These are phyloP conservation scores for Artemisia tridentata DNA, from an alignment of 129 eudicot species.

Conservation along the genomic window DNA sequence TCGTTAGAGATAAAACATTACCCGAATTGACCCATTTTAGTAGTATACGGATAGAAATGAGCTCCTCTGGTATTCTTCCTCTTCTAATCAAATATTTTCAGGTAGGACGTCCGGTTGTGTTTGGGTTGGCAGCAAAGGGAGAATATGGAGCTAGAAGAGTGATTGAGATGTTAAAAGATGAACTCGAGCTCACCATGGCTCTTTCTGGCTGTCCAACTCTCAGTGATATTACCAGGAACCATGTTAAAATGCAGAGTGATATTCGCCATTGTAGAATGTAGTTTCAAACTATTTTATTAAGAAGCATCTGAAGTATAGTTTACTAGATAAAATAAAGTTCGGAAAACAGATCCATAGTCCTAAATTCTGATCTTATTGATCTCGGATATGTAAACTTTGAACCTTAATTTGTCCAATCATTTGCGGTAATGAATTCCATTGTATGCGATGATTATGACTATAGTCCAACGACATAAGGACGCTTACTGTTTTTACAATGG, in stretches of 20 bases:
- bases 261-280: slow-evolving; percentile 11
- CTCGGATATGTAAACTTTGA: too few species aligned
- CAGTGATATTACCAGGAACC: slow-evolving; percentile 58
- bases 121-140: slow-evolving; percentile 75
- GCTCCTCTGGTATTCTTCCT: too few species aligned
- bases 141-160: slow-evolving; percentile 59
- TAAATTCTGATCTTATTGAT: neutral
- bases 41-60: too few species aligned
- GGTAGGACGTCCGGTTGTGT: slow-evolving; percentile 68
- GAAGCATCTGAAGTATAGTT: neutral
- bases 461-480: too few species aligned
- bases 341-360: too few species aligned
- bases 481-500: too few species aligned
- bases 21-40: too few species aligned
- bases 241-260: slow-evolving; percentile 43
- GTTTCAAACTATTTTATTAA: neutral
- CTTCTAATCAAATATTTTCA: slow-evolving; percentile 22
- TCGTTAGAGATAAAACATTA: too few species aligned
- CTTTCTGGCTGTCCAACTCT: slow-evolving; percentile 66
- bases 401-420: too few species aligned
- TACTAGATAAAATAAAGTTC: neutral
- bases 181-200: slow-evolving; percentile 83
- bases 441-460: too few species aligned
- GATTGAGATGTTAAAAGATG: slow-evolving; percentile 61
- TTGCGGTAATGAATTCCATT: too few species aligned